phyloP scores from a whole-genome alignment of 2,329 filamentous ascomycete genomes.

The Aureobasidium melanogenum region DNA sequence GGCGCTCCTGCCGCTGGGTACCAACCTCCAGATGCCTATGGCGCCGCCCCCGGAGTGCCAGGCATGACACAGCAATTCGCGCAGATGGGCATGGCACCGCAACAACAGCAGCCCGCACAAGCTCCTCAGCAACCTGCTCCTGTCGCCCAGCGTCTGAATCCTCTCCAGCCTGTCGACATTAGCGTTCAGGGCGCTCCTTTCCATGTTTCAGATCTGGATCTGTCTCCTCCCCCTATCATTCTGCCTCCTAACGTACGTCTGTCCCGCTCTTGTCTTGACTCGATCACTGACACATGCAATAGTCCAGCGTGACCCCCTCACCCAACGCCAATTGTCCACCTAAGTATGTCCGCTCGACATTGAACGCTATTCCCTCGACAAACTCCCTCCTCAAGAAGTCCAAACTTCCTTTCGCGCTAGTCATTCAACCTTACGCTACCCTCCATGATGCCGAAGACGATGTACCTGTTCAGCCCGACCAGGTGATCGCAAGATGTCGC shows the following conservation, averaged over 20 bases:
- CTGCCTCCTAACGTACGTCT: constrained; percentile 79
- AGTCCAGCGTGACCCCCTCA: constrained; percentile 87
- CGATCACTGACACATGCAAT: constrained; percentile 14
- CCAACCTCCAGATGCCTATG: constrained; percentile 54
- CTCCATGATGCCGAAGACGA: constrained; percentile 88
- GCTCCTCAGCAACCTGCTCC: constrained; percentile 43
- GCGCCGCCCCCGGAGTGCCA: constrained; percentile 34
- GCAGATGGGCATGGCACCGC: constrained; percentile 59
- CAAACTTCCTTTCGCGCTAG: constrained; percentile 85
- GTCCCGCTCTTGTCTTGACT: background rate
- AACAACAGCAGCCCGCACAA: constrained; percentile 34
- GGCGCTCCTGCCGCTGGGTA: constrained; percentile 49
- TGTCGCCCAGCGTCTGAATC: constrained; percentile 59
- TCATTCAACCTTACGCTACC: constrained; percentile 91
- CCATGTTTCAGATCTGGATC: constrained; percentile 84
- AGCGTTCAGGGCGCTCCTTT: constrained; percentile 71
- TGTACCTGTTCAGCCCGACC: constrained; percentile 87
- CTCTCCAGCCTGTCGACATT: constrained; percentile 85
- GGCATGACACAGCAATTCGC: constrained; percentile 78
- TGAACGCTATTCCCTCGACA: constrained; percentile 89
- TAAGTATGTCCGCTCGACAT: constrained; percentile 89
- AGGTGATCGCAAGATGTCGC: constrained; percentile 93
- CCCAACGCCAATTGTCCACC: constrained; percentile 83
- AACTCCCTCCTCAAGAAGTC: constrained; percentile 93
- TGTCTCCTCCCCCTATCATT: constrained; percentile 83